Conservation (phyloP, 345 rosid genomes). For the Eucalyptus polybractea region DNA sequence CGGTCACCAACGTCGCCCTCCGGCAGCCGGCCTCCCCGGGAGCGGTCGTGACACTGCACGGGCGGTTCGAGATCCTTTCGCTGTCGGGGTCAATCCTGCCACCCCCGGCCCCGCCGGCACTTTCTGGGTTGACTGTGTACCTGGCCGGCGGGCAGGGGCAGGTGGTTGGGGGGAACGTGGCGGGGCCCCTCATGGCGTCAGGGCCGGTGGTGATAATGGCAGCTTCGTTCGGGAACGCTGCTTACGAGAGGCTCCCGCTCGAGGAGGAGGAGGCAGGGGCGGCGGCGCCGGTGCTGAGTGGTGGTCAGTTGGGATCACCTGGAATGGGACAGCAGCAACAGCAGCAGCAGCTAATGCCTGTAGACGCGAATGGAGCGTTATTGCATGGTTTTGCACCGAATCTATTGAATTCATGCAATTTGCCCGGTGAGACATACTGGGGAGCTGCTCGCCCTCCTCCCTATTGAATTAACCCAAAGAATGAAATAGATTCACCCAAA, state of each 20-base stretch:
- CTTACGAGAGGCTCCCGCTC: conserved; percentile 9
- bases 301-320: conserved; percentile 27
- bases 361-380: conserved; percentile 14
- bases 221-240: conserved; percentile 97
- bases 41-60: conserved; percentile 73
- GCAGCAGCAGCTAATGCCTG: conserved; percentile 49
- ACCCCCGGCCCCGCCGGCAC: conserved; percentile 93
- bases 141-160: conserved; percentile 98
- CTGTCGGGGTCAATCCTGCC: conserved; percentile 85
- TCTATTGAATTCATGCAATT: conserved; percentile 44
- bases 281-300: conserved; percentile 13
- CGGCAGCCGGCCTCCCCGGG: conserved; percentile 77
- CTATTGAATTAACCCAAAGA: conserved; percentile 1
- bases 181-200: conserved; percentile 64
- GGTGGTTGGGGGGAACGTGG: conserved; percentile 87
- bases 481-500: neutral
- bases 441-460: conserved; percentile 51
- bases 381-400: conserved; percentile 74
- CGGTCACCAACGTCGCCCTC: conserved; percentile 72
- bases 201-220: conserved; percentile 95
- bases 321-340: conserved; percentile 24
- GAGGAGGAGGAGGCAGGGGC: neutral
- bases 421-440: conserved; percentile 73
- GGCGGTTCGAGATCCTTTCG: conserved; percentile 86
- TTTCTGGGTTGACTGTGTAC: conserved; percentile 74